Evolutionary conservation across 257 asterid species (phyloP), one percentile per base, ranked within the genome.

Genomic region (Cruciata laevipes): DNA sequence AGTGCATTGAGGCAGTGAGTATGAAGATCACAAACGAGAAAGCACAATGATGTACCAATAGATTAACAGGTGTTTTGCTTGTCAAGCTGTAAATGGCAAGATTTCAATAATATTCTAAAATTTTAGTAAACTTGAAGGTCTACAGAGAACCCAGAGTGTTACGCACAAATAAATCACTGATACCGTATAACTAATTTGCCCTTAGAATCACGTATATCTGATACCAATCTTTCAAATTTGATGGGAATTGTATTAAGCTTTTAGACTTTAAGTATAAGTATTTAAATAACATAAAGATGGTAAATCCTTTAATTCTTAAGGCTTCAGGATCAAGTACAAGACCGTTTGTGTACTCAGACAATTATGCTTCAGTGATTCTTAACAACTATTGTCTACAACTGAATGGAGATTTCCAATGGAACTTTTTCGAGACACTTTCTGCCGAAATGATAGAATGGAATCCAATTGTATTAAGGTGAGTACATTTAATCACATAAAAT

Each of bases 1-100:
- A 65, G 70, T 63, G 44, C 25, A 68, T 52, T 40, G 23, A 60
- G 52, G 59, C 71, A 67, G 68, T 32, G 56, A 73, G 31, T 31
- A 27, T 44, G 64, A 64, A 69, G 68, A 59, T 0, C 23, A 57
- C 31, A 62, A 17, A 47, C 27, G 6, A 33, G 52, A 4, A 14
- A 61, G 25, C 52, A 68, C 23, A 33, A 6, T 33, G n/a, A 18
- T 52, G 63, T 31, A 67, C 33, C 10, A 35, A 6, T 30, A 53
- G 20, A 51, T 33, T 16, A 17, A 40, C 12, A 47, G 60, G 13
- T 27, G 7, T 14, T 30, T 18, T 3, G 24, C 21, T 47, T 24
- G 38, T 40, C 24, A 42, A 6, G 24, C 6, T 65, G 37, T 27
- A 30, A 25, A 25, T 65, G 59, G 42, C 32, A 47, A 65, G 37